These are phyloP conservation scores for Periconia sp. DNA, from an alignment of 2,329 filamentous ascomycete genomes.

Conservation along the genomic window DNA sequence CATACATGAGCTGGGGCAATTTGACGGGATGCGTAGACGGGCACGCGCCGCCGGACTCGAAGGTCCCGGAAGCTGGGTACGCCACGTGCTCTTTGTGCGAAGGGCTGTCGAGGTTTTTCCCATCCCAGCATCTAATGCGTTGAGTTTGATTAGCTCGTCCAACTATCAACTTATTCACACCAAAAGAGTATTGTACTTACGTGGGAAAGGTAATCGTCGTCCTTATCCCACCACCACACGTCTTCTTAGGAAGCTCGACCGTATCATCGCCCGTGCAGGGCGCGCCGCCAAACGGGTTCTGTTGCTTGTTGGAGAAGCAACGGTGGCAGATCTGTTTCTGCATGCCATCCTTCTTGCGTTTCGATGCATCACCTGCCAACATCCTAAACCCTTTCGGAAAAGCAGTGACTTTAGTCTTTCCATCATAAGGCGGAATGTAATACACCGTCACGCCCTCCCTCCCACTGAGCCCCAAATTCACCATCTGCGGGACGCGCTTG, in stretches of 20 bases:
- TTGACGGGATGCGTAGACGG: conserved; percentile 46
- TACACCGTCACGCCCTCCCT: conserved; percentile 32
- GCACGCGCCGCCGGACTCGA: conserved; percentile 33
- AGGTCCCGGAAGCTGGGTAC: conserved; percentile 25
- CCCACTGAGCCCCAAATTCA: conserved; percentile 25
- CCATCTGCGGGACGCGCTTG: conserved; percentile 32
- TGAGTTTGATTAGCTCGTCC: not conserved
- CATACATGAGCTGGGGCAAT: conserved; percentile 51
- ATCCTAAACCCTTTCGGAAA: conserved; percentile 31
- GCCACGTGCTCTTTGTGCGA: conserved; percentile 59
- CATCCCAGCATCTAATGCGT: conserved; percentile 47
- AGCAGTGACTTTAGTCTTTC: conserved; percentile 38
- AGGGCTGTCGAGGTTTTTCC: conserved; percentile 51
- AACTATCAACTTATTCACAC: not conserved
- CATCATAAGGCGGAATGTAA: conserved; percentile 34
- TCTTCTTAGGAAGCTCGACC: conserved; percentile 22
- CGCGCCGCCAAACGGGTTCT: conserved; percentile 41
- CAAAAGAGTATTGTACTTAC: conserved; percentile 14
- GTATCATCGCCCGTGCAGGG: conserved; percentile 39
- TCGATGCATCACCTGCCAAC: conserved; percentile 25
- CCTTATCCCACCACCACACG: conserved; percentile 46
- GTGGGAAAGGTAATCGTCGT: conserved; percentile 53
- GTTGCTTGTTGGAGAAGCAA: conserved; percentile 48
- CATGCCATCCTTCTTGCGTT: conserved; percentile 17
- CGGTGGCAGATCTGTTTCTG: conserved; percentile 47